A percentile compares a stretch with the other conserved stretches of the same genome.
Conservation (phyloP, 805 yeast genomes). For the Komagataella kurtzmanii region DNA sequence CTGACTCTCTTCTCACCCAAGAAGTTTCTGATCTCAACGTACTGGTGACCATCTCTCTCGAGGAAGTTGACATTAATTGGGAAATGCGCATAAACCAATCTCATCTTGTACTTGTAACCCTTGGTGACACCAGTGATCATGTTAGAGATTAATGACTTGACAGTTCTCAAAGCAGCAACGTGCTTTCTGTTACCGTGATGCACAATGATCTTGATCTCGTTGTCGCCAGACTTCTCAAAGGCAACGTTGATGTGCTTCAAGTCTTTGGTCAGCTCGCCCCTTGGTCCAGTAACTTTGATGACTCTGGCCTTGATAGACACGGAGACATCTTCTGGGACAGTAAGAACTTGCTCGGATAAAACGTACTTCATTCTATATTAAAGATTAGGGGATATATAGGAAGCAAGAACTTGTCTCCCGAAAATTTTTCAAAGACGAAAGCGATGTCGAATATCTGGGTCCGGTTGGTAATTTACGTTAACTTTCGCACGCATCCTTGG, state of each 20-base stretch:
- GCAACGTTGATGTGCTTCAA: constrained; percentile 92
- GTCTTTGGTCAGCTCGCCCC: constrained; percentile 87
- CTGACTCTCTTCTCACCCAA: constrained; percentile 98
- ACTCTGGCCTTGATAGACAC: constrained; percentile 85
- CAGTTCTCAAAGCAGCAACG: constrained; percentile 98
- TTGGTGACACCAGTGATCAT: constrained; percentile 96
- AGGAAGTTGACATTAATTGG: constrained; percentile 95
- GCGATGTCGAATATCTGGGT: not conserved
- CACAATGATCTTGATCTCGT: constrained; percentile 75
- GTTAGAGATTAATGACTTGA: constrained; percentile 88
- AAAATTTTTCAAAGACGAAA: not conserved
- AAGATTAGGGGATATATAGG: not conserved
- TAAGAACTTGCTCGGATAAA: constrained; percentile 45
- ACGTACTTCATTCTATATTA: constrained; percentile 38
- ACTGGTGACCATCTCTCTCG: constrained; percentile 60
- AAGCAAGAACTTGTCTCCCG: not conserved
- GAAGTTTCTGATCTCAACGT: constrained; percentile 97
- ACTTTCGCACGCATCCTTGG: too few relatives aligned
- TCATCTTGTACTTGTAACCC: constrained; percentile 99
- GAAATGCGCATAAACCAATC: constrained; percentile 99
- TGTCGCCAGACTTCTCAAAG: constrained; percentile 65
- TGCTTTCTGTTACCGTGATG: constrained; percentile 99
- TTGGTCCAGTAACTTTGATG: constrained; percentile 91
- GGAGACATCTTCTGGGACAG: constrained; percentile 83
- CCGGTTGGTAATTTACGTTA: not conserved